A percentile compares a stretch with the other conserved stretches of the same genome.
Conservation (phyloP, 495 filamentous ascomycete genomes). For the Neurospora sp. region DNA sequence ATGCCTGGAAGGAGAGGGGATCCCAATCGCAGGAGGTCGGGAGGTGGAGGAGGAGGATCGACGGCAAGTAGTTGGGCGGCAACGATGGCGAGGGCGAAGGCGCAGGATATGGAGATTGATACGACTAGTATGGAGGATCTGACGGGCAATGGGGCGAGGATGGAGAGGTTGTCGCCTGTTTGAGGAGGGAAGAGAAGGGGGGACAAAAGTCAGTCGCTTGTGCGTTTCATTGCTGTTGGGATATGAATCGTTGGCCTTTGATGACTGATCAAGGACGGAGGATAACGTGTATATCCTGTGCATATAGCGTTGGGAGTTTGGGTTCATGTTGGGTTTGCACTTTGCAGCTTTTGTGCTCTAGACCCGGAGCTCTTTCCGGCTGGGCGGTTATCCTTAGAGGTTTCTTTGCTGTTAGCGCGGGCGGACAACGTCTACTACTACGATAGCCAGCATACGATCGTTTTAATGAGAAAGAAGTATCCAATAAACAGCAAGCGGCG, state of each 20-base stretch:
- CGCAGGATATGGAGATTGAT: conserved; percentile 3
- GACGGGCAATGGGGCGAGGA: conserved; percentile 3
- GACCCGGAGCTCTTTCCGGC: neutral
- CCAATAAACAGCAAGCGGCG: neutral
- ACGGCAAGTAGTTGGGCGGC: neutral
- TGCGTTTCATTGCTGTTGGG: neutral
- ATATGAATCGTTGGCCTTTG: neutral
- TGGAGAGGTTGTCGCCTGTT: conserved; percentile 3
- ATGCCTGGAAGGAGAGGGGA: neutral
- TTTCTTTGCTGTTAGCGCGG: neutral
- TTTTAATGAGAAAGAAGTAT: neutral
- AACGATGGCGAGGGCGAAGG: conserved; percentile 1
- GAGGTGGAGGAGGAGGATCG: neutral
- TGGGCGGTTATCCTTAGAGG: neutral
- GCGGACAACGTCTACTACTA: neutral
- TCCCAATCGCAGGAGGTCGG: neutral
- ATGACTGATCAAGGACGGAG: neutral
- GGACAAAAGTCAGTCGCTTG: neutral
- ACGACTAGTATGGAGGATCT: conserved; percentile 14
- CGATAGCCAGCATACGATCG: neutral
- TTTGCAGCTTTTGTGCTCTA: neutral
- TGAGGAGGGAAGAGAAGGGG: neutral
- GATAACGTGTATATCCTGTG: neutral
- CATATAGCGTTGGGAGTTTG: neutral
- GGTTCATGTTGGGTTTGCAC: neutral